Evolutionary conservation across 495 filamentous ascomycete species (phyloP).

Genomic region (Penicillium soppii): DNA sequence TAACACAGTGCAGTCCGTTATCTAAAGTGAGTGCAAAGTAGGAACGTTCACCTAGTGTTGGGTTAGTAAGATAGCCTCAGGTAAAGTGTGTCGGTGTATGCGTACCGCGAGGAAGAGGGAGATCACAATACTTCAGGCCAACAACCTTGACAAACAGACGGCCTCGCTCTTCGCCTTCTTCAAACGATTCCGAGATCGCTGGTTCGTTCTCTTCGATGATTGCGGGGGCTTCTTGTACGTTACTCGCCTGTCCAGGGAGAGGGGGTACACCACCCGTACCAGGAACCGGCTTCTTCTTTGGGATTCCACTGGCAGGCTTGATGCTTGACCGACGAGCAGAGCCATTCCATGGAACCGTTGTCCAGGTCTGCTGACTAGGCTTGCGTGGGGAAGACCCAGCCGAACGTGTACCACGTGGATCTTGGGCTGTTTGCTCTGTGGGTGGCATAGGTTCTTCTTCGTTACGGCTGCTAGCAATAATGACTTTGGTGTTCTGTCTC

Average conservation of each 20-base stretch:
- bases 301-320: constrained; percentile 55
- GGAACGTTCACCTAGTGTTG: constrained; percentile 69
- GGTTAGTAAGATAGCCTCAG: constrained; percentile 28
- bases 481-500: constrained; percentile 96
- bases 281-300: constrained; percentile 61
- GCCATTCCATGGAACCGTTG: constrained; percentile 93
- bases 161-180: constrained; percentile 86
- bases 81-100: background rate
- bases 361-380: constrained; percentile 81
- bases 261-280: constrained; percentile 66
- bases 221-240: constrained; percentile 59
- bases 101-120: constrained; percentile 88
- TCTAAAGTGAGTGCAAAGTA: constrained; percentile 94
- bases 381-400: constrained; percentile 74
- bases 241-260: constrained; percentile 84
- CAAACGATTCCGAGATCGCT: constrained; percentile 52
- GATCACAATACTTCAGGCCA: constrained; percentile 89
- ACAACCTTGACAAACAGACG: constrained; percentile 96
- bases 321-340: constrained; percentile 68
- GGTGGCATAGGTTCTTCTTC: constrained; percentile 43
- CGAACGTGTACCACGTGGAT: constrained; percentile 57
- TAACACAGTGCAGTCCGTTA: constrained; percentile 96
- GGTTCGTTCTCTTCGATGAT: constrained; percentile 61
- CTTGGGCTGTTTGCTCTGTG: constrained; percentile 50
- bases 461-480: constrained; percentile 76